These are phyloP conservation scores for Sugiyamaella marilandica DNA, from an alignment of 805 yeast species.

Conservation along the genomic window DNA sequence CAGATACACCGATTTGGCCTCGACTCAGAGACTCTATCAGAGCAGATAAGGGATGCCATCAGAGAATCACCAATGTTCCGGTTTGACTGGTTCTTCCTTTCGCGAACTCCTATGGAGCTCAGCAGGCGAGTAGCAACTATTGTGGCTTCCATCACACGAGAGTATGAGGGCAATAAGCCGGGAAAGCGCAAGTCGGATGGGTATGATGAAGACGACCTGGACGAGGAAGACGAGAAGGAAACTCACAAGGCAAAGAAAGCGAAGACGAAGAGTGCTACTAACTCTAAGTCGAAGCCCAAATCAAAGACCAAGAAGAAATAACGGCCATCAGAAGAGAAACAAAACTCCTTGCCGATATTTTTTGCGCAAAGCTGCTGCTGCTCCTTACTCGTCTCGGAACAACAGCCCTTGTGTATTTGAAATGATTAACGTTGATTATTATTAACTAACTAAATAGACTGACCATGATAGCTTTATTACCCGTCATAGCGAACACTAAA, in stretches of 20 bases:
- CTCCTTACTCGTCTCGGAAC: background rate
- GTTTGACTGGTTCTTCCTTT: conserved; percentile 81
- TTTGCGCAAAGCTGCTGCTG: too few species aligned
- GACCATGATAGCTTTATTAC: too few species aligned
- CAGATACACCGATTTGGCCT: conserved; percentile 77
- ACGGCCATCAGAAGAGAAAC: too few species aligned
- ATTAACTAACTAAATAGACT: too few species aligned
- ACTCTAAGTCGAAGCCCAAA: background rate
- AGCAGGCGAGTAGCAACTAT: conserved; percentile 78
- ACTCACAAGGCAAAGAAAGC: conserved; percentile 8
- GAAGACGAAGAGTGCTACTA: background rate
- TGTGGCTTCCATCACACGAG: conserved; percentile 68
- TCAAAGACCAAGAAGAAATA: background rate
- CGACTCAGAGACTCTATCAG: conserved; percentile 74
- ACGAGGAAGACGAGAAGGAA: conserved; percentile 12
- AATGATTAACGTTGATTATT: background rate
- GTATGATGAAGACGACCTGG: conserved; percentile 10
- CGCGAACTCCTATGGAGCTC: conserved; percentile 72
- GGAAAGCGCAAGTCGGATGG: conserved; percentile 17
- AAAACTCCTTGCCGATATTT: too few species aligned
- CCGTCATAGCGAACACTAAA: background rate
- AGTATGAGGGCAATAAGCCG: conserved; percentile 40
- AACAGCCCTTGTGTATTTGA: background rate
- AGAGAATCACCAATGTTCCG: conserved; percentile 72
- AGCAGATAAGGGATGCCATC: conserved; percentile 68